Conservation (phyloP, 805 yeast genomes). For the Metschnikowia chrysomelidarum region DNA sequence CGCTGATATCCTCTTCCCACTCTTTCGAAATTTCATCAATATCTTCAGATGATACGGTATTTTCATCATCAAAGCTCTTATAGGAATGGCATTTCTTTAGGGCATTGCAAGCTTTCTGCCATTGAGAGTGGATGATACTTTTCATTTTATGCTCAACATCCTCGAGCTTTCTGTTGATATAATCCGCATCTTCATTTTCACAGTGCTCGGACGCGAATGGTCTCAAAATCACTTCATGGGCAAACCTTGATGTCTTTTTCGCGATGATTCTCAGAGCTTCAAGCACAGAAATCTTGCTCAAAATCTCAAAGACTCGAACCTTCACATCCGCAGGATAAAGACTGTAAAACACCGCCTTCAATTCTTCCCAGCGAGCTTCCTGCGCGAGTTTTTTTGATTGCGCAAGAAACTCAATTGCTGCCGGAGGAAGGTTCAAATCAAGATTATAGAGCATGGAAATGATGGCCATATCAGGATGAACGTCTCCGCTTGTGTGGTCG, state of each 20-base stretch:
- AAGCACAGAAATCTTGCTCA: not conserved
- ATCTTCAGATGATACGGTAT: too few species aligned
- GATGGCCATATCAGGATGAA: constrained; percentile 4
- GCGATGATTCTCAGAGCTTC: constrained; percentile 7
- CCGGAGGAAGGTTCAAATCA: constrained; percentile 1
- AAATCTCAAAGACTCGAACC: not conserved
- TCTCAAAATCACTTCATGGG: constrained; percentile 1
- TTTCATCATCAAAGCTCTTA: not conserved
- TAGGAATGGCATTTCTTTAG: too few species aligned
- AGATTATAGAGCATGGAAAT: constrained; percentile 6
- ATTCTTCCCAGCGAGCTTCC: constrained; percentile 6
- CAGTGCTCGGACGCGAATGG: too few species aligned
- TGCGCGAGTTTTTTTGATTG: constrained; percentile 3
- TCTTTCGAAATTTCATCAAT: too few species aligned
- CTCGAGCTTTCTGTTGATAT: too few species aligned
- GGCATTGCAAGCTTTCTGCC: too few species aligned
- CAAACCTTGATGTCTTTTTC: not conserved
- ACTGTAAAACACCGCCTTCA: constrained; percentile 5
- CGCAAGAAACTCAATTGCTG: constrained; percentile 1
- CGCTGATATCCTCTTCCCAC: too few species aligned
- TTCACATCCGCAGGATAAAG: not conserved
- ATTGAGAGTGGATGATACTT: too few species aligned
- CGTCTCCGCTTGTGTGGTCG: constrained; percentile 4
- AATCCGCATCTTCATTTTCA: too few species aligned
- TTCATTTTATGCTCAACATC: too few species aligned